Evolutionary conservation across 495 filamentous ascomycete genomes (phyloP).

Genomic region (Thozetella sp.): DNA sequence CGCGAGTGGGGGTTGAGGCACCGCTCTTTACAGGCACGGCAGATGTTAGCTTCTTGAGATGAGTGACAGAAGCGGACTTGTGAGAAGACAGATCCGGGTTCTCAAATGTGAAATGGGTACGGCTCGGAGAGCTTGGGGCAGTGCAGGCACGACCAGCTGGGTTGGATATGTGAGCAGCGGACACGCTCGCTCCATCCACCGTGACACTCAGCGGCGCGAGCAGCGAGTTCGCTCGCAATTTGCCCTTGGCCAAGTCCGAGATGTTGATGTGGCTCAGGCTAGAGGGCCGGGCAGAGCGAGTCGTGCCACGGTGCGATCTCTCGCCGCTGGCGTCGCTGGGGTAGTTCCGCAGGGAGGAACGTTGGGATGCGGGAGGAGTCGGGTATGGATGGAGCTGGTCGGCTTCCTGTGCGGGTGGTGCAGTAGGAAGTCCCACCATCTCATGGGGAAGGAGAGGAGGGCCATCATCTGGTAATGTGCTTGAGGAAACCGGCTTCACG

Average conservation of each 20-base stretch:
- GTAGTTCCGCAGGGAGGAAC: slow-evolving; percentile 54
- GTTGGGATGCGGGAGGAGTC: slow-evolving; percentile 58
- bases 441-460: slow-evolving; percentile 55
- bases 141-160: slow-evolving; percentile 62
- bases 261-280: slow-evolving; percentile 39
- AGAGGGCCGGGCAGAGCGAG: slow-evolving; percentile 18
- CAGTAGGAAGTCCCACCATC: slow-evolving; percentile 35
- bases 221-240: slow-evolving; percentile 46
- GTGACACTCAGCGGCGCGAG: slow-evolving; percentile 66
- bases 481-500: slow-evolving; percentile 16
- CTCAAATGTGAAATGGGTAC: slow-evolving; percentile 43
- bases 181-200: slow-evolving; percentile 65
- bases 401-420: slow-evolving; percentile 30
- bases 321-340: slow-evolving; percentile 44
- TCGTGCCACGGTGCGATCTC: slow-evolving; percentile 29
- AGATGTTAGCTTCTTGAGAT: slow-evolving; percentile 87
- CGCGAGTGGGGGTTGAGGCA: slow-evolving; percentile 82
- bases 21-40: slow-evolving; percentile 82
- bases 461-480: slow-evolving; percentile 35
- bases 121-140: slow-evolving; percentile 56
- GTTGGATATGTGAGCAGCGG: slow-evolving; percentile 76
- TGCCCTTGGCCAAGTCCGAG: slow-evolving; percentile 40
- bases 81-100: slow-evolving; percentile 52
- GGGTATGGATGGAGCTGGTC: slow-evolving; percentile 48
- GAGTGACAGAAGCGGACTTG: slow-evolving; percentile 60